These are phyloP conservation scores for Kodamaea derodonti DNA, from an alignment of 1,139 yeast genomes.

Conservation along the genomic window DNA sequence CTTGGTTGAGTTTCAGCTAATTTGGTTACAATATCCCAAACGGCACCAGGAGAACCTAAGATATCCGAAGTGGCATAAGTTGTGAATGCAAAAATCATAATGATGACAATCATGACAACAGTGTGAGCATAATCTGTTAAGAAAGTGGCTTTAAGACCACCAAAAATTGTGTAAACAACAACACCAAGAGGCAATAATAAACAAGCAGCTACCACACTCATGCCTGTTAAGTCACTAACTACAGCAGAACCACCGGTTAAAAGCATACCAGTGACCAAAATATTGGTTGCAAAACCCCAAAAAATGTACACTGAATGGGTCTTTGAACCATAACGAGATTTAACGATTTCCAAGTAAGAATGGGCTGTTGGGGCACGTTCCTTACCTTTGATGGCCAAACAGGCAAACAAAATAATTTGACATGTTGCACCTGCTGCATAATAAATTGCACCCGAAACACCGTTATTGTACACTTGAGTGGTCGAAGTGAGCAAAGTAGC, in stretches of 20 bases:
- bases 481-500: constrained; percentile 73
- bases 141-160: constrained; percentile 89
- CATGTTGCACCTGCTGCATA: constrained; percentile 78
- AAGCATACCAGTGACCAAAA: constrained; percentile 83
- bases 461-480: constrained; percentile 73
- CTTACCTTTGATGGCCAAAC: constrained; percentile 71
- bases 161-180: constrained; percentile 75
- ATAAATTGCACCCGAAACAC: constrained; percentile 70
- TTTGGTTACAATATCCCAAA: constrained; percentile 65
- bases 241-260: constrained; percentile 85
- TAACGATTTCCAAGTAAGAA: constrained; percentile 68
- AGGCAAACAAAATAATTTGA: constrained; percentile 68
- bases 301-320: constrained; percentile 69
- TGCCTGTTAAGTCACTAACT: constrained; percentile 72
- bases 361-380: constrained; percentile 73
- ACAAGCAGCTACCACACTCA: constrained; percentile 78
- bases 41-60: constrained; percentile 77
- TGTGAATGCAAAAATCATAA: constrained; percentile 59
- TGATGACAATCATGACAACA: constrained; percentile 55
- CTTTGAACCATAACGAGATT: constrained; percentile 61
- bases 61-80: constrained; percentile 57
- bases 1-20: constrained; percentile 59
- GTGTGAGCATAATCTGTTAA: constrained; percentile 84
- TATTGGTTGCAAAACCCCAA: constrained; percentile 83
- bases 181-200: constrained; percentile 81